Base-by-base conservation (phyloP, 2,329 filamentous ascomycete species). In the Cytospora piceae region DNA sequence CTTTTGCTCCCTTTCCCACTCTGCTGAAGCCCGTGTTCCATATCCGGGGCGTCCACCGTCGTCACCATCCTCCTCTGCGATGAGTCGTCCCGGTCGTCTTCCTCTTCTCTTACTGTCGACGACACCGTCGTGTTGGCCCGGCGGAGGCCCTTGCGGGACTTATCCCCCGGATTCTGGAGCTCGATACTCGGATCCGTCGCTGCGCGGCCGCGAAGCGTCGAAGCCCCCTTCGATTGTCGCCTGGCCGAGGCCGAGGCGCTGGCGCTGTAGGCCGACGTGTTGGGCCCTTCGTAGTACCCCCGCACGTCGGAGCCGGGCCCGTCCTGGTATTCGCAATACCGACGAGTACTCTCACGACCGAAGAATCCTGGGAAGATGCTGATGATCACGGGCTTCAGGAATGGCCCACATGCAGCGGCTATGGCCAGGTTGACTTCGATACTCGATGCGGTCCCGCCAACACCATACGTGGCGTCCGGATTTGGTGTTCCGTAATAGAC, bases 381-480 rank as follows among this genome's bases (percentile, higher is more conserved):
- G 31, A 57, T 4, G 27, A 22, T 15, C 9, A 54, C 2, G 20
- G 46, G 39, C 32, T 22, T 63, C 17, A 63, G 39, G 42, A 63
- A 63, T 1, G 61, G 22, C 34, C 66, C 20, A 73, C 77, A 73
- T 4, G 71, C 71, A 14, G 71, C 70, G 39, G 73, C 72, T 42
- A 73, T 72, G 6, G 72, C 72, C n/a, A 73, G 15, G 55, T 73
- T 73, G 3, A 68, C 71, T 61, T 73, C 72, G 32, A 73, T 71
- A 32, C 69, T 69, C 5, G 71, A 71, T 55, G 71, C 71, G 2
- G 70, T 71, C 22, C 72, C 71, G 14, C 69, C 67, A 29, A 73
- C 70, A 46, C 70, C 68, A 37, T 72, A 73, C 1, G 69, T 71
- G 29, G 69, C 66, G 52, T 72, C 71, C 20, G 71, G n/a, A 3